Evolutionary conservation across 2,329 filamentous ascomycete species (phyloP).

Genomic region (Neofusicoccum umdonicola): DNA sequence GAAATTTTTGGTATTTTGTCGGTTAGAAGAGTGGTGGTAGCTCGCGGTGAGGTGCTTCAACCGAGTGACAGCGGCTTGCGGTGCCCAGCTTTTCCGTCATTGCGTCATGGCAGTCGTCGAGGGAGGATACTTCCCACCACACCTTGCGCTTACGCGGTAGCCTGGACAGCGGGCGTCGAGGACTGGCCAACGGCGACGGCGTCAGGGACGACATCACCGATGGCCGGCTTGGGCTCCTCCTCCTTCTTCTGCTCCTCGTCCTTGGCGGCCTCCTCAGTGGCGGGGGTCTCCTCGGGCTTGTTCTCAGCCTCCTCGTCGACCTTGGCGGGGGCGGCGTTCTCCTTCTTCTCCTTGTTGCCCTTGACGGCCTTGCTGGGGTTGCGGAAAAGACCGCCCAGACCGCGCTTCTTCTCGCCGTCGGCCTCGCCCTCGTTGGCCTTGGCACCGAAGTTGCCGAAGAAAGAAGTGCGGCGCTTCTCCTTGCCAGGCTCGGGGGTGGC

Average conservation of each 20-base stretch:
- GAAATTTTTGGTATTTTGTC: constrained; percentile 27
- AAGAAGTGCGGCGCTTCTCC: constrained; percentile 52
- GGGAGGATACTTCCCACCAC: constrained; percentile 39
- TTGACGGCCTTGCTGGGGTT: constrained; percentile 36
- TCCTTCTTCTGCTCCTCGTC: constrained; percentile 21
- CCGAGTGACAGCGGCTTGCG: constrained; percentile 39
- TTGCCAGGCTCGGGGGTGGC: constrained; percentile 43
- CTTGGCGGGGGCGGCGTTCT: constrained; percentile 27
- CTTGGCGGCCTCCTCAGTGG: constrained; percentile 26
- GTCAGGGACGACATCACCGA: constrained; percentile 39
- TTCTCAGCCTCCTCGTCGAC: constrained; percentile 32
- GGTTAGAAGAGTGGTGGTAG: constrained; percentile 31
- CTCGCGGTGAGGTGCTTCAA: constrained; percentile 31
- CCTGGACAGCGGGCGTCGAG: constrained; percentile 39
- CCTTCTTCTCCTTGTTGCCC: constrained; percentile 21
- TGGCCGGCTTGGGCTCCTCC: constrained; percentile 31
- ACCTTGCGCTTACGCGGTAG: constrained; percentile 45
- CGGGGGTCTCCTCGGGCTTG: constrained; percentile 28
- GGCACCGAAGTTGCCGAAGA: constrained; percentile 48
- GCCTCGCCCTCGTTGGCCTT: constrained; percentile 50
- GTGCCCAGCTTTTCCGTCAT: constrained; percentile 44
- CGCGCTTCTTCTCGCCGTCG: constrained; percentile 27
- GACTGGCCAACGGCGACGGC: constrained; percentile 41
- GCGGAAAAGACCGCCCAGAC: constrained; percentile 35
- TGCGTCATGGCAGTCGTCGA: constrained; percentile 41